Percentiles rank a stretch among this genome's conserved stretches.
These are phyloP conservation scores for Fraxinus platypoda DNA, from an alignment of 305 asterid genomes.

Conservation along the genomic window DNA sequence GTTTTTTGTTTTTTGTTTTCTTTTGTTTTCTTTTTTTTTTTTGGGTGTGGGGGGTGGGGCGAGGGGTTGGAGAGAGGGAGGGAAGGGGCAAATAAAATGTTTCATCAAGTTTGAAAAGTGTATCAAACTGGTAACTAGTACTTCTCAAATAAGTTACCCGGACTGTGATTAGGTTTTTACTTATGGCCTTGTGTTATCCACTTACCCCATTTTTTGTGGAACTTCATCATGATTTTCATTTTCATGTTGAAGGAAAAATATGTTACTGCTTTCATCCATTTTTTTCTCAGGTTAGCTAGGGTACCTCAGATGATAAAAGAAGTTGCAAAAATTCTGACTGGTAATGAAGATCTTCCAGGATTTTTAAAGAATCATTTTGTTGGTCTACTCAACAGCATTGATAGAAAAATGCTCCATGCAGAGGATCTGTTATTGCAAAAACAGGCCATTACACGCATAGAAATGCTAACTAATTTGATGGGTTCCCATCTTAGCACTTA, in stretches of 20 bases:
- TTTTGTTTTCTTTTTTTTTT: no score
- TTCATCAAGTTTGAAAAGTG: constrained; percentile 5
- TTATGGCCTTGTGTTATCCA: constrained; percentile 18
- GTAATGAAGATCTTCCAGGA: constrained; percentile 80
- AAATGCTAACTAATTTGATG: constrained; percentile 84
- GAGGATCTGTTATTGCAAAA: constrained; percentile 70
- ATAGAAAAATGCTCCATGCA: constrained; percentile 89
- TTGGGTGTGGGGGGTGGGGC: background rate
- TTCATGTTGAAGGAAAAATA: constrained; percentile 4
- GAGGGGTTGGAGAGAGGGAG: background rate
- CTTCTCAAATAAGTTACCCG: background rate
- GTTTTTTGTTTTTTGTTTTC: background rate
- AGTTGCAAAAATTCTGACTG: constrained; percentile 77
- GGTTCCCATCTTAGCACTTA: constrained; percentile 89
- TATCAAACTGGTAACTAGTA: background rate
- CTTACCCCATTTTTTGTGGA: constrained; percentile 11
- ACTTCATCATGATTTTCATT: constrained; percentile 4
- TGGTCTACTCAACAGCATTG: constrained; percentile 85
- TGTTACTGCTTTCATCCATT: constrained; percentile 18
- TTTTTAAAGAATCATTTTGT: constrained; percentile 83
- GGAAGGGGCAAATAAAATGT: constrained; percentile 28
- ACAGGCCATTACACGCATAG: constrained; percentile 84
- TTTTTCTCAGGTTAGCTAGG: constrained; percentile 68
- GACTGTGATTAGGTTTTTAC: constrained; percentile 12
- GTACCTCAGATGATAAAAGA: constrained; percentile 80